Base-by-base conservation (phyloP, 768 basidiomycete species). In the Exidia glandulosa region DNA sequence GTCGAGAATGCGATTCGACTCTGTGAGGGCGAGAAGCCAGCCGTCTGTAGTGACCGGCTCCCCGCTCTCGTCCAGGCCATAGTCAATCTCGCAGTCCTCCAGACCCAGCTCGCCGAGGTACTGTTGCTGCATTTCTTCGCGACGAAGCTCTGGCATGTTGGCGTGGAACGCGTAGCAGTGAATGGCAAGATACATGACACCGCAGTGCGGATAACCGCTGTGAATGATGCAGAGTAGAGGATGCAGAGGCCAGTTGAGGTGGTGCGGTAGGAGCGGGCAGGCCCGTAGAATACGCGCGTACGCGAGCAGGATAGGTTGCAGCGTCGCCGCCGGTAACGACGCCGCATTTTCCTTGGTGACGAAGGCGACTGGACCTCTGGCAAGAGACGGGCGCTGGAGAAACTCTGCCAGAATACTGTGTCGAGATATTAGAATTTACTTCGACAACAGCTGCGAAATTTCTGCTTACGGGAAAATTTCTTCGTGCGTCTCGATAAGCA, bases 221-320 rank as follows among this genome's bases (percentile, higher is more conserved):
- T 66, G 69, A 50, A 83, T 72, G 3, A 85, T 69, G 19, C 62
- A 57, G 31, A 76, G 75, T 10, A 85, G 70, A 4, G 75, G 70
- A 1, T 72, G 67, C 14, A 74, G 57, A 2, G 81, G 69, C 92
- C 93, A 95, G 33, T 72, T 66, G n/a, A 84, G 72, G 16, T 80
- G 72, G 16, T 67, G 61, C 2, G 90, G 85, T 23, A 94, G 77
- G 62, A 82, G 75, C 16, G 84, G 83, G 69, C 90, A 92, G 27
- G 83, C 83, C 67, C 80, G 78, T 19, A 94, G 76, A 56, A 95
- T 78, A 37, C 94, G 85, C 67, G 88, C 88, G 66, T 94, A 90
- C 1, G 88, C 81, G 48, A 95, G 76, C 32, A 96, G 79, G 0
- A 88, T 70, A 56, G 76, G 76, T 27, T 94, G 89, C 13, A 94